Evolutionary conservation across 75 land plant genomes (phyloP).

Genomic region (Picea sitchensis): DNA sequence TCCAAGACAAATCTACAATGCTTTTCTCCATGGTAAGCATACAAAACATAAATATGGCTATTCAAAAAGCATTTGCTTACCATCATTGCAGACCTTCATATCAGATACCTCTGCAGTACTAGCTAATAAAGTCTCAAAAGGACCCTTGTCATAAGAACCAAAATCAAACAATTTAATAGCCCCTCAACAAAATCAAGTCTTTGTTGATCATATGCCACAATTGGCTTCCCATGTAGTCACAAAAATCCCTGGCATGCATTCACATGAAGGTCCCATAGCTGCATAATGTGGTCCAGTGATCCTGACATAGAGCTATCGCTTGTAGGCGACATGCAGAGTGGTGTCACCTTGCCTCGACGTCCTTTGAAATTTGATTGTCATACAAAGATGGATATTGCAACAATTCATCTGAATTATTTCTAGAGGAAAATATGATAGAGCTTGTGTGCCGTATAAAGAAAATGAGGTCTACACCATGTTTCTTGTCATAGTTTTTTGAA

Average conservation of each 20-base stretch:
- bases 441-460: slow-evolving; percentile 95
- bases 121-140: slow-evolving; percentile 93
- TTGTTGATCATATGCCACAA: slow-evolving; percentile 98
- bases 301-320: slow-evolving; percentile 99
- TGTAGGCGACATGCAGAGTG: slow-evolving; percentile 95
- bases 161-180: slow-evolving; percentile 96
- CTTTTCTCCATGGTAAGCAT: slow-evolving; percentile 96
- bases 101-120: slow-evolving; percentile 93
- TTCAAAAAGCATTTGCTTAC: slow-evolving; percentile 94
- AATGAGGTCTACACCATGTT: slow-evolving; percentile 87
- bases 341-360: slow-evolving; percentile 90
- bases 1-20: too few relatives aligned
- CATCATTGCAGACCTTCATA: slow-evolving; percentile 96
- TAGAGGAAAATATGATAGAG: slow-evolving; percentile 88
- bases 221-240: slow-evolving; percentile 83
- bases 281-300: slow-evolving; percentile 89
- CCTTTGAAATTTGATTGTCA: slow-evolving; percentile 95
- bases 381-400: slow-evolving; percentile 90
- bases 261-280: slow-evolving; percentile 96
- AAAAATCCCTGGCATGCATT: slow-evolving; percentile 98
- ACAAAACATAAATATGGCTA: slow-evolving; percentile 83
- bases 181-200: slow-evolving; percentile 97
- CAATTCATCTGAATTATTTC: slow-evolving; percentile 58
- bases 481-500: slow-evolving; percentile 85
- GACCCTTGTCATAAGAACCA: slow-evolving; percentile 97